Evolutionary conservation across 345 rosid species (phyloP), one percentile per base, ranked within the genome.

Genomic region (Hevea brasiliensis): DNA sequence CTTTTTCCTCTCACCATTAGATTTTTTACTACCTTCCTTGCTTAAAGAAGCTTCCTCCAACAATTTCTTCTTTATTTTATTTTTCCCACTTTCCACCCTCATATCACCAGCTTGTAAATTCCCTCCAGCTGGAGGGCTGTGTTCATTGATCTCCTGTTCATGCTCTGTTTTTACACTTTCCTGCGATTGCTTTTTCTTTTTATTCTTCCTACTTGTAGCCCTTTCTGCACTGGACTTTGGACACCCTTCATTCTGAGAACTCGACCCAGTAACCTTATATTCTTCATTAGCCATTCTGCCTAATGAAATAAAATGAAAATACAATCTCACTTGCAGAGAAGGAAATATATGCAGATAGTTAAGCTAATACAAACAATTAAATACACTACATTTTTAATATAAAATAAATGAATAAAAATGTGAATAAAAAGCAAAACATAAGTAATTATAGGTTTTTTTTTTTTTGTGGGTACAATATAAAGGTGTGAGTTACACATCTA

Each of bases 231-330:
- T 27, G 40, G 67, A 59, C 41, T 50, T 74, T 14, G 23, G 50
- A 70, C 59, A 32, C 11, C 61, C 72, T 29, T 35, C 60, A 32
- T 20, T 56, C 32, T 73, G 62, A 53, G 64, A 65, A 57, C 60
- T n/a, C 57, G 27, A 6, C 41, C 62, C 23, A 72, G 45, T 59
- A 51, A 54, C 23, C 27, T 27, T 29, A 27, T 20, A 67, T 58
- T 64, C 82, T 51, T 67, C 76, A 44, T 69, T 35, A 17, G 42
- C 64, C 80, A 76, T 80, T 51, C 77, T 76, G 47, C 20, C 61
- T 29, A 66, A 21, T 23, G 24, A 64, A 45, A 26, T 13, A 50
- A 56, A 26, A 44, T 47, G 26, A 26, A 59, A 17, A 66, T 8
- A 35, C 7, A 44, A 56, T 7, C 54, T 18, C 23, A 75, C 10